Conservation (phyloP, 2,329 filamentous ascomycete species). For the Lasiodiplodia gonubiensis region DNA sequence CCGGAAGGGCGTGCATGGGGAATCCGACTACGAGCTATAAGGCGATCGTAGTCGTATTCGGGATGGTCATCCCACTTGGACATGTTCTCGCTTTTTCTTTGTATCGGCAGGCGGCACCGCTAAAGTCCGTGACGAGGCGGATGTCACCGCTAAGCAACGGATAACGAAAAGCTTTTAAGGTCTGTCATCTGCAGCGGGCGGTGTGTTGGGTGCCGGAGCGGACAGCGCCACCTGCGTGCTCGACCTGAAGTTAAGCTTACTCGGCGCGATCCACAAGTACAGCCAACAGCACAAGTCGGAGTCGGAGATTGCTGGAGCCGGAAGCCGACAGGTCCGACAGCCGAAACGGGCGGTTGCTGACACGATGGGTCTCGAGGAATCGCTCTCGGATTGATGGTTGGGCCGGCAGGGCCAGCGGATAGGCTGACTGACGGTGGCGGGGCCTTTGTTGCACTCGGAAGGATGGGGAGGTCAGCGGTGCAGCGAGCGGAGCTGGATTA, state of each 20-base stretch:
- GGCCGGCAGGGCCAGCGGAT: background rate
- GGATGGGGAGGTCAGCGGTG: background rate
- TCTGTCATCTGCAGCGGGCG: background rate
- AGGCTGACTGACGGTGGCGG: background rate
- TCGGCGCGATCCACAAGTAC: background rate
- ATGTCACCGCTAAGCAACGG: slow-evolving; percentile 5
- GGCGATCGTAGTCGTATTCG: slow-evolving; percentile 8
- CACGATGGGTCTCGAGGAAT: background rate
- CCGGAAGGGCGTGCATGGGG: slow-evolving; percentile 4
- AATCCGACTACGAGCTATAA: background rate
- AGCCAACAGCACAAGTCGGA: background rate
- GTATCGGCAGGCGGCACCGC: background rate
- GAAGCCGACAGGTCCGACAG: slow-evolving; percentile 3
- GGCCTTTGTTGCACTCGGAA: background rate
- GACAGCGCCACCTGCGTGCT: background rate
- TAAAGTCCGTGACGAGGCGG: background rate
- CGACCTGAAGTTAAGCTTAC: background rate
- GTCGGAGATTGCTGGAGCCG: slow-evolving; percentile 6
- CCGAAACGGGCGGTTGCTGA: background rate
- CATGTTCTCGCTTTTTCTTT: background rate
- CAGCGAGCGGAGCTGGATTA: background rate
- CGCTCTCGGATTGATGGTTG: background rate
- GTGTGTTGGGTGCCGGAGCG: background rate
- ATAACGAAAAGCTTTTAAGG: background rate
- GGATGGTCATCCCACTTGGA: background rate